Percentiles rank a stretch among this genome's conserved stretches.
Conservation (phyloP, 169 alveolate species). For the Eimeria tenella region DNA sequence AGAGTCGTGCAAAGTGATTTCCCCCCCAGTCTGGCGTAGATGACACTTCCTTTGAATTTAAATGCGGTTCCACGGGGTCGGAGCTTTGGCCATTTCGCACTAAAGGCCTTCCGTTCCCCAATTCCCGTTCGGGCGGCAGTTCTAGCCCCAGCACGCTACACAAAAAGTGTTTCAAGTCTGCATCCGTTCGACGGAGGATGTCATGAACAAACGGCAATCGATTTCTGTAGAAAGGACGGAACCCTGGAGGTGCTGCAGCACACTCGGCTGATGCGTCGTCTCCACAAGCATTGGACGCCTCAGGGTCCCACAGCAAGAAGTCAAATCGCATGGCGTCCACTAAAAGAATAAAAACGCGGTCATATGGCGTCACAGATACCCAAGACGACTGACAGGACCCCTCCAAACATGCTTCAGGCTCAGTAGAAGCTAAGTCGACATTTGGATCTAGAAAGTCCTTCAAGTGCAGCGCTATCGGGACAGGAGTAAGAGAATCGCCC, state of each 20-base stretch:
- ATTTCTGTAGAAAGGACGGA: slow-evolving; percentile 64
- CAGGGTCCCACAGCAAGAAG: slow-evolving; percentile 84
- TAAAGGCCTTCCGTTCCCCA: neutral
- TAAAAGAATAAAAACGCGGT: slow-evolving; percentile 81
- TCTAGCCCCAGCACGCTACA: neutral
- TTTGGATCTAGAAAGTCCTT: neutral
- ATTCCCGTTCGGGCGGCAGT: neutral
- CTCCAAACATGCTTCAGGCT: neutral
- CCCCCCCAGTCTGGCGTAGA: slow-evolving; percentile 47
- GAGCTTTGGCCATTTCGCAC: neutral
- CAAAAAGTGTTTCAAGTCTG: slow-evolving; percentile 43
- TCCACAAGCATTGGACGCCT: slow-evolving; percentile 20
- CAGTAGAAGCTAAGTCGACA: neutral
- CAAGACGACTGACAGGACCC: slow-evolving; percentile 39
- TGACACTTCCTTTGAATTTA: neutral
- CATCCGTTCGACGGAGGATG: slow-evolving; percentile 72
- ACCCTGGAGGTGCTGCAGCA: slow-evolving; percentile 21
- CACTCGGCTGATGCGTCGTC: slow-evolving; percentile 10
- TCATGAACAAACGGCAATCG: slow-evolving; percentile 59
- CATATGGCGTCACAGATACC: slow-evolving; percentile 69
- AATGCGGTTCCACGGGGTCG: neutral
- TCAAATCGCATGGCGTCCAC: slow-evolving; percentile 88
- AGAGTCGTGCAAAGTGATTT: slow-evolving; percentile 74
- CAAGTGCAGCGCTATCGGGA: neutral
- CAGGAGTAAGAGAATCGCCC: neutral